Evolutionary conservation across 2,329 filamentous ascomycete species (phyloP), one percentile per base, ranked within the genome.

Genomic region (Alternaria gansuensis): DNA sequence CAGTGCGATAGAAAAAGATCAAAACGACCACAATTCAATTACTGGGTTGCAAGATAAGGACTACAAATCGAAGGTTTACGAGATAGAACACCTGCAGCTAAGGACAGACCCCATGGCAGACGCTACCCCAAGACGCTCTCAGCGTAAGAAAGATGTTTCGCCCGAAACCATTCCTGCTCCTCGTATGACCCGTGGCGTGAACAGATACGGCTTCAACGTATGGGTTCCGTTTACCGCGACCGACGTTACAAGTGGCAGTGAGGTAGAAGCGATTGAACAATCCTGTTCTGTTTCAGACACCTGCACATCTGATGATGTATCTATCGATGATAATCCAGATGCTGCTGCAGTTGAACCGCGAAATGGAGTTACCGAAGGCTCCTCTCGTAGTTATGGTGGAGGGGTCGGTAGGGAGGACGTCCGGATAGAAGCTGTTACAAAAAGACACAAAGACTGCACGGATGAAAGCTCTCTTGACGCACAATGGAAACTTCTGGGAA

Each of bases 321-420:
- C 14, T 6, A 31, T n/a, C 5, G 23, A 9, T 13, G 29, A 8
- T n/a, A 14, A 13, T 5, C 9, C 23, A 4, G 4, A 11, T 17
- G 0, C 31, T 2, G 9, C 23, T 1, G 14, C 4, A 17, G 23
- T 11, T 4, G 23, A 13, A 3, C 4, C 23, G 1, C 0, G 5
- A 14, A 13, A 26, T 6, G 11, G 17, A 14, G 5, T 1, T 3
- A 5, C 11, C 3, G 3, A 5, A 39, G 46, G 23, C 2, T 13
- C 23, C 3, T 40, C 37, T 24, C 37, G 2, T 40, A 3, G 21
- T 11, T 1, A 40, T 3, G 24, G 21, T 11, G 11, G 11, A 8
- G 3, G 6, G 7, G 4, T 14, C 4, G 21, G 7, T 4, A 10
- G 4, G 7, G 4, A 23, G 0, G 5, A 24, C 17, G 3, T 24